Evolutionary conservation across 1,284 basidiomycete genomes (phyloP), one percentile per base, ranked within the genome.

Genomic region (Moesziomyces sp.): DNA sequence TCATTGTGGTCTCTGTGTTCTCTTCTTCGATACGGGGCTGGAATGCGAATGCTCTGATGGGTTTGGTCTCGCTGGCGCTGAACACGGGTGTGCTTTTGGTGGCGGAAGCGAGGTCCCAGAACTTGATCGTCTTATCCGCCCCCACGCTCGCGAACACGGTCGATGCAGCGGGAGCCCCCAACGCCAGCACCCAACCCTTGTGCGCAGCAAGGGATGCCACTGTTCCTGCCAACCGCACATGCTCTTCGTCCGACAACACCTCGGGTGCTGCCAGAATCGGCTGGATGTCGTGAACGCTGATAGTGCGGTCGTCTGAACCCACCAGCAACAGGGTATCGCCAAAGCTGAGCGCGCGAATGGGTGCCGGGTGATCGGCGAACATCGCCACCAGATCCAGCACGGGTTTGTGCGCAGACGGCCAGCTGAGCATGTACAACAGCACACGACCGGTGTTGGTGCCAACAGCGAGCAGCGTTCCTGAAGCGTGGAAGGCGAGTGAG

Each of bases 241-340:
- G 46, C 18, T 13, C 28, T 14, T 57, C 11, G 1, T 11, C 30
- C 9, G 33, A 21, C 18, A 16, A 13, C 11, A 43, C 21, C n/a
- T 21, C 19, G 16, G n/a, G 18, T 8, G 63, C 51, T 1, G 44
- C 18, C 26, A 52, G 44, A 33, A 66, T 38, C 4, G 58, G 48
- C 19, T 63, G 59, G 3, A 72, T 35, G 18, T 76, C 74, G 45
- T 76, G 74, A 1, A 73, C 38, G 5, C 61, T 66, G 46, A 76
- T 46, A 5, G 60, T 66, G 7, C 61, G 48, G n/a, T 76, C 69
- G 48, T 76, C 74, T 2, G 52, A 60, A 2, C 69, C 74, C 24
- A 56, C 51, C 3, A 68, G 46, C 10, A 76, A 58, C 14, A 72
- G 69, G 35, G 45, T 4, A 1, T 35, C 18, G 14, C 54, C 47